These are phyloP conservation scores for Yamadazyma aaseri DNA, from an alignment of 1,139 yeast genomes.

Conservation along the genomic window DNA sequence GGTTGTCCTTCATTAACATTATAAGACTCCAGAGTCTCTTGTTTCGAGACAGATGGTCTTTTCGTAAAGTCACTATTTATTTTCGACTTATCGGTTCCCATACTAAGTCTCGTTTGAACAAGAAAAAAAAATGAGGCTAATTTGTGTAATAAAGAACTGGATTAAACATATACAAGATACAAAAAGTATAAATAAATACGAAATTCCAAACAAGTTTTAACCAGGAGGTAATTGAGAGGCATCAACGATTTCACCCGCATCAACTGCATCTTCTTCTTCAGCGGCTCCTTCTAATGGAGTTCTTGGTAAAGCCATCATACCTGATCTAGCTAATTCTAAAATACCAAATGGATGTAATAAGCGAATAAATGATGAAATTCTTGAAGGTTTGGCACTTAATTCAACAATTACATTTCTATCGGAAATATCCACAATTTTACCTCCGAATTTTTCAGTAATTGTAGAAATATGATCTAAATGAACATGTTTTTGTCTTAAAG, in stretches of 20 bases:
- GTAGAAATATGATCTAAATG: conserved; percentile 84
- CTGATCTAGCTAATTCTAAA: conserved; percentile 93
- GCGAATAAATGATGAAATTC: conserved; percentile 82
- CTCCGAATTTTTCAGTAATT: conserved; percentile 85
- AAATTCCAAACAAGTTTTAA: conserved; percentile 40
- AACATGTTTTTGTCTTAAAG: conserved; percentile 87
- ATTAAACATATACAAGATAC: too few relatives aligned
- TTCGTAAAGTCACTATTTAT: not conserved
- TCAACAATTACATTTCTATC: conserved; percentile 94
- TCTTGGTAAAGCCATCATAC: conserved; percentile 98
- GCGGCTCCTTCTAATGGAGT: conserved; percentile 68
- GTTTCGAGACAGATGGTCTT: not conserved
- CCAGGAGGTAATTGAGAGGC: conserved; percentile 93
- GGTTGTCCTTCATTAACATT: not conserved
- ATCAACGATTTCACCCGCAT: conserved; percentile 72
- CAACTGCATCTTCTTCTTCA: conserved; percentile 49
- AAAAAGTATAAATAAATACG: not conserved
- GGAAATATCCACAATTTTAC: conserved; percentile 86
- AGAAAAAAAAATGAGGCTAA: too few relatives aligned
- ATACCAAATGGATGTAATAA: conserved; percentile 94
- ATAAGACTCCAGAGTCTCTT: not conserved
- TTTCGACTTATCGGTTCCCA: not conserved
- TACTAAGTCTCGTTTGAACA: too few relatives aligned
- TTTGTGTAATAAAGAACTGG: too few relatives aligned
- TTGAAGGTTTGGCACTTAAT: conserved; percentile 88